phyloP scores from a whole-genome alignment of 805 yeast species.

The Saturnispora silvae region DNA sequence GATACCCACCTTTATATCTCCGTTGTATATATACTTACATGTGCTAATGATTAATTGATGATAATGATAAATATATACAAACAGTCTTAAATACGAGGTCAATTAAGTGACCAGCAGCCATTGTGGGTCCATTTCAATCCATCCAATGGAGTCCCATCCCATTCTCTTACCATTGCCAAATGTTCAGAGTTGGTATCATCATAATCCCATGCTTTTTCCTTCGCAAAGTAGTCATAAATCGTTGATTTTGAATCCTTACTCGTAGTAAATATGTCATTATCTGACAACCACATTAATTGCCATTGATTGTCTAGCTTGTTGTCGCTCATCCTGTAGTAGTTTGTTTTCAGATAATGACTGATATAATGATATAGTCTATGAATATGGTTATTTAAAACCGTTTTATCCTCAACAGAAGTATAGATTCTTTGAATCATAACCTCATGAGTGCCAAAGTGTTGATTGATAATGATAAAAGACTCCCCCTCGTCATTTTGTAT shows the following conservation, averaged over 20 bases:
- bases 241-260: not conserved
- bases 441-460: not conserved
- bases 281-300: constrained; percentile 1
- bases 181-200: not conserved
- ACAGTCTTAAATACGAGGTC: not conserved
- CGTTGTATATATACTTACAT: too few species aligned
- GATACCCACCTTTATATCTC: too few species aligned
- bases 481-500: not conserved
- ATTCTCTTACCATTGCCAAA: constrained; percentile 2
- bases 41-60: too few species aligned
- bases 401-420: not conserved
- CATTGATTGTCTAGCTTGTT: not conserved
- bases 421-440: not conserved
- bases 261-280: constrained; percentile 1
- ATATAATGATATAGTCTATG: constrained; percentile 1
- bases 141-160: not conserved
- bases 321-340: not conserved
- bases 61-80: too few species aligned
- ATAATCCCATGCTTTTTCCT: not conserved
- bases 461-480: not conserved
- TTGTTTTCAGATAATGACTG: not conserved
- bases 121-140: not conserved
- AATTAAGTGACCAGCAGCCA: not conserved
- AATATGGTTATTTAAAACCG: not conserved
- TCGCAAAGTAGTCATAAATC: not conserved